Conservation (phyloP, 2,329 filamentous ascomycete genomes). For the Pseudopithomyces maydicus region DNA sequence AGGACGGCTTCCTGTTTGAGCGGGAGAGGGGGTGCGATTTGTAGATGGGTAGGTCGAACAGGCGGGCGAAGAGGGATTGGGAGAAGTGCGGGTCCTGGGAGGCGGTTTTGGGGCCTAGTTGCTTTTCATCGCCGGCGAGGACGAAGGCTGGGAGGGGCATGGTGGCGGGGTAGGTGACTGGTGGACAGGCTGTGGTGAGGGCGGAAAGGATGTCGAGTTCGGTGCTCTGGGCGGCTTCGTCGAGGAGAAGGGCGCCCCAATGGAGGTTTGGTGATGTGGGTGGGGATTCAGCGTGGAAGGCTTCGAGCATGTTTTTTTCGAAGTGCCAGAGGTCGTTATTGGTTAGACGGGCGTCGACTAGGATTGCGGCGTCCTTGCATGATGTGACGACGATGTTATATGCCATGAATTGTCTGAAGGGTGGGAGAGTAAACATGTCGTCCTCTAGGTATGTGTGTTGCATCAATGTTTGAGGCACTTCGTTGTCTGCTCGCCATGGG, state of each 20-base stretch:
- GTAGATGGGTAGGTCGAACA: conserved; percentile 46
- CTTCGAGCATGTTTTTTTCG: conserved; percentile 37
- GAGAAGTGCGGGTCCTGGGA: conserved; percentile 40
- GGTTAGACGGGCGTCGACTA: conserved; percentile 49
- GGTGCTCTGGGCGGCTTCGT: conserved; percentile 54
- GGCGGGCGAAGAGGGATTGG: conserved; percentile 49
- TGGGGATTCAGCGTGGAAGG: conserved; percentile 34
- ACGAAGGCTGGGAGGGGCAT: conserved; percentile 44
- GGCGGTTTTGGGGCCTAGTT: conserved; percentile 49
- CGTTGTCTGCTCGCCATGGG: conserved; percentile 46
- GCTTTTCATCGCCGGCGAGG: conserved; percentile 55
- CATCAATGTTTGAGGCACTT: conserved; percentile 48
- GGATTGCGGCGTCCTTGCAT: conserved; percentile 48
- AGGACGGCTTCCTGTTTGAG: conserved; percentile 27
- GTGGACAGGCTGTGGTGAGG: conserved; percentile 47
- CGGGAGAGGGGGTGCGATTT: conserved; percentile 49
- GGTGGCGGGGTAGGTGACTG: conserved; percentile 24
- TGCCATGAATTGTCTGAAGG: conserved; percentile 45
- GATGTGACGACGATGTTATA: conserved; percentile 52
- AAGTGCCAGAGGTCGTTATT: conserved; percentile 49
- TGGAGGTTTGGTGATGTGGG: conserved; percentile 31
- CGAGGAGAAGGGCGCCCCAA: conserved; percentile 52
- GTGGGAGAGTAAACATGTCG: conserved; percentile 50
- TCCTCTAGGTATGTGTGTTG: conserved; percentile 47
- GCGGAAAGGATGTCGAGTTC: conserved; percentile 50